Evolutionary conservation across 352 stramenopile genomes (phyloP).

Genomic region (Phytophthora chlamydospora): DNA sequence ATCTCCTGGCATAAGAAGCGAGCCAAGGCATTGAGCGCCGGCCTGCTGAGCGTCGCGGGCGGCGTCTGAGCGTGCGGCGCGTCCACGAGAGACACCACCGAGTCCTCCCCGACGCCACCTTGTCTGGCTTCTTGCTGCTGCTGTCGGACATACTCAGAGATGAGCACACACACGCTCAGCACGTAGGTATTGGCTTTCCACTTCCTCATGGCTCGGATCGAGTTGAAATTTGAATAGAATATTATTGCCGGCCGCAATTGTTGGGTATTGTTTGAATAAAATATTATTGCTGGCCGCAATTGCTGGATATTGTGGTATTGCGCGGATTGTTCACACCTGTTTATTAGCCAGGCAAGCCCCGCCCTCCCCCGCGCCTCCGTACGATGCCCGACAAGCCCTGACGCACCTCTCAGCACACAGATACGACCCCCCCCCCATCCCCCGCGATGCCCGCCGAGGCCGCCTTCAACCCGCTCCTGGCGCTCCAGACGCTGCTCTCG

Average conservation of each 20-base stretch:
- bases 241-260: too few relatives aligned
- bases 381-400: constrained; percentile 43
- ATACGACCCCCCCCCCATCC: constrained; percentile 5
- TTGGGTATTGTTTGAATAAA: too few relatives aligned
- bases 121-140: constrained; percentile 41
- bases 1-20: constrained; percentile 65
- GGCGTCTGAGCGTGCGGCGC: constrained; percentile 2
- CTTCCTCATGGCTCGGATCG: constrained; percentile 34
- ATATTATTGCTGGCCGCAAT: too few relatives aligned
- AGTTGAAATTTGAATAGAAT: too few relatives aligned
- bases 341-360: too few relatives aligned
- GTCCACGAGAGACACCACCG: constrained; percentile 27
- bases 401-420: constrained; percentile 15
- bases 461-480: constrained; percentile 46
- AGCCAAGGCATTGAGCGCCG: constrained; percentile 51
- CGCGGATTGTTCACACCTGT: too few relatives aligned
- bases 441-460: constrained; percentile 6
- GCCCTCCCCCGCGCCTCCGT: constrained; percentile 4
- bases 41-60: constrained; percentile 27
- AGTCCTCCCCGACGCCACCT: constrained; percentile 24
- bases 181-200: constrained; percentile 55
- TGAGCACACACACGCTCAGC: constrained; percentile 53
- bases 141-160: constrained; percentile 57
- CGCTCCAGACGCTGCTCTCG: constrained; percentile 53
- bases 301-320: too few relatives aligned